Conservation (phyloP, 306 rosid genomes). For the Macrotyloma uniflorum region DNA sequence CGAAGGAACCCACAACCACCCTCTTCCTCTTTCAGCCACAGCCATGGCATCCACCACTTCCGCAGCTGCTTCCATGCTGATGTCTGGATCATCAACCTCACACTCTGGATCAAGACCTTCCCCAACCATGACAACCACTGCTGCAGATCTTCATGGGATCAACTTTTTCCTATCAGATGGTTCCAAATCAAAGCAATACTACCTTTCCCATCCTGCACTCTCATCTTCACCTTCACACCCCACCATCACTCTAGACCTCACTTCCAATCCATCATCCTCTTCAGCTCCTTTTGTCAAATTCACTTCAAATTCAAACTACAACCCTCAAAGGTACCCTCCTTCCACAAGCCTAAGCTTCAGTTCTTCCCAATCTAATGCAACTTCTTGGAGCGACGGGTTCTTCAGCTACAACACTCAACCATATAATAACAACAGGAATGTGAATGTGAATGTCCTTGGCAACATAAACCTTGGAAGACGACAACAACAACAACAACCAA, state of each 20-base stretch:
- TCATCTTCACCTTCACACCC: conserved; percentile 59
- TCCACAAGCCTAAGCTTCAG: conserved; percentile 60
- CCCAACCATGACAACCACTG: not conserved
- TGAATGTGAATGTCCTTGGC: conserved; percentile 2
- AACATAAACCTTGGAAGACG: conserved; percentile 46
- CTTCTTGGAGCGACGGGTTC: conserved; percentile 57
- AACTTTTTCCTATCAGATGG: conserved; percentile 47
- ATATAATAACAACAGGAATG: conserved; percentile 39
- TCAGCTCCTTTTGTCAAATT: conserved; percentile 41
- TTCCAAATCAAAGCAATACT: conserved; percentile 54
- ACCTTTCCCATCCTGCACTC: conserved; percentile 50
- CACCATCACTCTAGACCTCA: conserved; percentile 84
- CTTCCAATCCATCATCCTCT: conserved; percentile 54
- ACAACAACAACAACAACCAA: conserved; percentile 34
- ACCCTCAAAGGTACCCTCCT: conserved; percentile 48
- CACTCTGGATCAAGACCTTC: conserved; percentile 29
- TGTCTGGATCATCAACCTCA: conserved; percentile 68
- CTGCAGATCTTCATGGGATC: conserved; percentile 55
- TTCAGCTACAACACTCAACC: conserved; percentile 46
- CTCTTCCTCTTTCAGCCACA: conserved; percentile 78
- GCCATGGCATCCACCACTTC: conserved; percentile 96
- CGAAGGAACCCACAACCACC: conserved; percentile 87
- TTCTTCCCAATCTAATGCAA: conserved; percentile 49
- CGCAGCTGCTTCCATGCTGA: conserved; percentile 79
- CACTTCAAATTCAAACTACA: conserved; percentile 39